A percentile compares a stretch with the other conserved stretches of the same genome.
These are phyloP conservation scores for Cyberlindnera mycetangii DNA, from an alignment of 805 yeast genomes.

Conservation along the genomic window DNA sequence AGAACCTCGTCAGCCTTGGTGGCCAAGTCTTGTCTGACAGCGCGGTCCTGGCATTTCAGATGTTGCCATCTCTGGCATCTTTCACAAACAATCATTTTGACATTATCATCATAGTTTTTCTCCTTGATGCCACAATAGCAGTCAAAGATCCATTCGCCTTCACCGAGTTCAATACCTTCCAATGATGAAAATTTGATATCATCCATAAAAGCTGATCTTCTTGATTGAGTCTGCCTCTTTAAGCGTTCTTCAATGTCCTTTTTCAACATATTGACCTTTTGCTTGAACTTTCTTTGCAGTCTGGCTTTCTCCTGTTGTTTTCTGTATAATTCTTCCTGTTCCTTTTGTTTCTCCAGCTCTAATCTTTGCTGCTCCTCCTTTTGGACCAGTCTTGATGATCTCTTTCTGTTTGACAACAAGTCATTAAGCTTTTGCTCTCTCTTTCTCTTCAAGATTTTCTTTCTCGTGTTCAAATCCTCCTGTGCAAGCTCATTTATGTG, in stretches of 20 bases:
- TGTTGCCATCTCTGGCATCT: constrained; percentile 39
- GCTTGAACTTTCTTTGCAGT: constrained; percentile 32
- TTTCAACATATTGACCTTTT: constrained; percentile 21
- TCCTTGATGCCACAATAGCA: constrained; percentile 36
- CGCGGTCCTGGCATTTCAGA: constrained; percentile 32
- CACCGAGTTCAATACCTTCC: constrained; percentile 30
- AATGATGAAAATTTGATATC: constrained; percentile 26
- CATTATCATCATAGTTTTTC: constrained; percentile 36
- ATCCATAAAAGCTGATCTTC: constrained; percentile 25
- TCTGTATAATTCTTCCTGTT: constrained; percentile 30
- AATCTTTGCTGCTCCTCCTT: constrained; percentile 55
- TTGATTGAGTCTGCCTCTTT: constrained; percentile 19
- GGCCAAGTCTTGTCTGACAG: constrained; percentile 27
- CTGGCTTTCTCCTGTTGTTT: constrained; percentile 32
- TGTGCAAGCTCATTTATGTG: constrained; percentile 35
- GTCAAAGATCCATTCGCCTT: constrained; percentile 37
- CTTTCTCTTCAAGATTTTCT: constrained; percentile 49
- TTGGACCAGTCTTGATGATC: constrained; percentile 72
- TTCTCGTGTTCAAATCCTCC: constrained; percentile 53
- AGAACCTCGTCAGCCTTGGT: constrained; percentile 27
- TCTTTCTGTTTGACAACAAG: constrained; percentile 63
- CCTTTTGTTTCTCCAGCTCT: constrained; percentile 36
- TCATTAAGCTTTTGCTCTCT: constrained; percentile 64
- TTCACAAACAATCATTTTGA: constrained; percentile 33
- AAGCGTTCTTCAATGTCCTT: constrained; percentile 27